Evolutionary conservation across 495 filamentous ascomycete species (phyloP).

Genomic region (Penicillium fimorum): DNA sequence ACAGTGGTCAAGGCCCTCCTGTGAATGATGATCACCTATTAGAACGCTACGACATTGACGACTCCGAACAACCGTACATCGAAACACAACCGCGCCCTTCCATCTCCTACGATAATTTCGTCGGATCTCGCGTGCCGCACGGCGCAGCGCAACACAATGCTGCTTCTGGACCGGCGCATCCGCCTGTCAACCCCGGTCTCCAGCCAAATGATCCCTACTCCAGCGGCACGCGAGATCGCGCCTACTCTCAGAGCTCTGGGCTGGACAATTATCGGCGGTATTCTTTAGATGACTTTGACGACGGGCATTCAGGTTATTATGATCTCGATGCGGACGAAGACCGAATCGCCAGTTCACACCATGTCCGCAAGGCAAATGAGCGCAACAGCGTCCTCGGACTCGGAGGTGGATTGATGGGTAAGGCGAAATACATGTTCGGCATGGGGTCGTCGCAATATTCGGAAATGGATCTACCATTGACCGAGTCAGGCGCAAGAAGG

Average conservation of each 20-base stretch:
- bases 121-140: slow-evolving; percentile 62
- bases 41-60: slow-evolving; percentile 64
- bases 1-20: slow-evolving; percentile 65
- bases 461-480: slow-evolving; percentile 96
- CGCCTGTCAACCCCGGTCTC: slow-evolving; percentile 29
- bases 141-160: slow-evolving; percentile 32
- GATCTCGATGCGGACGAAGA: slow-evolving; percentile 53
- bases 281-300: slow-evolving; percentile 79
- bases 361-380: slow-evolving; percentile 60
- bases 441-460: slow-evolving; percentile 89
- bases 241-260: slow-evolving; percentile 81
- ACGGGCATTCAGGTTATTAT: slow-evolving; percentile 68
- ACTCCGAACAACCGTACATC: slow-evolving; percentile 51
- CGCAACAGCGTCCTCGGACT: slow-evolving; percentile 84
- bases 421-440: slow-evolving; percentile 84
- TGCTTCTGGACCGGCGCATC: slow-evolving; percentile 26
- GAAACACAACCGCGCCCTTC: slow-evolving; percentile 69
- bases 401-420: slow-evolving; percentile 82
- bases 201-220: slow-evolving; percentile 50
- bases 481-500: slow-evolving; percentile 64
- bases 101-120: slow-evolving; percentile 91
- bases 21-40: slow-evolving; percentile 76
- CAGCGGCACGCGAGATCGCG: slow-evolving; percentile 40
- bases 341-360: slow-evolving; percentile 53
- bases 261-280: slow-evolving; percentile 87